Evolutionary conservation across 2,329 filamentous ascomycete species (phyloP).

Genomic region (Pseudogymnoascus pannorum): DNA sequence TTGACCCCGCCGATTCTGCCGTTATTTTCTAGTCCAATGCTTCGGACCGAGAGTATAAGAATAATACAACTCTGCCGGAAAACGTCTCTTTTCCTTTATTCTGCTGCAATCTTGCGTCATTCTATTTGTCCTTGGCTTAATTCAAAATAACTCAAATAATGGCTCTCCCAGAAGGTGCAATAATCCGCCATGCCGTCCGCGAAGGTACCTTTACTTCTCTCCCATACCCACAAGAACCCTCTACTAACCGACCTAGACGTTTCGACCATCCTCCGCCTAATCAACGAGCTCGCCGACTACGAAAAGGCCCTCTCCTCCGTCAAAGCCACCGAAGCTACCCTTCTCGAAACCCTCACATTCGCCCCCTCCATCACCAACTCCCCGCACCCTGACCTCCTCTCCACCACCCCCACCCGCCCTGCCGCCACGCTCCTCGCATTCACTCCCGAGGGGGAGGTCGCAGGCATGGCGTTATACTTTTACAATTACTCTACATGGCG

Average conservation of each 20-base stretch:
- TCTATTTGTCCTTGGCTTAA: neutral
- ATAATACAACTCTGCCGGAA: neutral
- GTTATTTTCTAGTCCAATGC: neutral
- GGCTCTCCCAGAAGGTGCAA: constrained; percentile 16
- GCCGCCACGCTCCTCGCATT: constrained; percentile 69
- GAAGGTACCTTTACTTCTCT: constrained; percentile 42
- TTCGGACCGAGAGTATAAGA: neutral
- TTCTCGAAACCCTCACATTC: constrained; percentile 73
- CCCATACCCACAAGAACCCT: neutral
- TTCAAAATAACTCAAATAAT: neutral
- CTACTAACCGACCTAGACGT: constrained; percentile 54
- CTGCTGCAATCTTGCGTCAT: neutral
- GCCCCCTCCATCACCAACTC: constrained; percentile 44
- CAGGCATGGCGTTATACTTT: constrained; percentile 84
- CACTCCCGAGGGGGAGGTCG: constrained; percentile 39
- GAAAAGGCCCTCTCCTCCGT: constrained; percentile 70
- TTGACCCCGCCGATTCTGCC: constrained; percentile 6
- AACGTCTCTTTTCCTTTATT: neutral
- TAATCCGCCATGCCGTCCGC: constrained; percentile 50
- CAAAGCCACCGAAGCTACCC: constrained; percentile 68
- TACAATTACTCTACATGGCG: constrained; percentile 96
- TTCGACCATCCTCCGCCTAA: constrained; percentile 69
- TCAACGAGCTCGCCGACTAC: constrained; percentile 81
- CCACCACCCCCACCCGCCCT: constrained; percentile 50
- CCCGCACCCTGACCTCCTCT: constrained; percentile 38